phyloP scores from a whole-genome alignment of 2,329 filamentous ascomycete genomes.

The Anthostomella pinea region DNA sequence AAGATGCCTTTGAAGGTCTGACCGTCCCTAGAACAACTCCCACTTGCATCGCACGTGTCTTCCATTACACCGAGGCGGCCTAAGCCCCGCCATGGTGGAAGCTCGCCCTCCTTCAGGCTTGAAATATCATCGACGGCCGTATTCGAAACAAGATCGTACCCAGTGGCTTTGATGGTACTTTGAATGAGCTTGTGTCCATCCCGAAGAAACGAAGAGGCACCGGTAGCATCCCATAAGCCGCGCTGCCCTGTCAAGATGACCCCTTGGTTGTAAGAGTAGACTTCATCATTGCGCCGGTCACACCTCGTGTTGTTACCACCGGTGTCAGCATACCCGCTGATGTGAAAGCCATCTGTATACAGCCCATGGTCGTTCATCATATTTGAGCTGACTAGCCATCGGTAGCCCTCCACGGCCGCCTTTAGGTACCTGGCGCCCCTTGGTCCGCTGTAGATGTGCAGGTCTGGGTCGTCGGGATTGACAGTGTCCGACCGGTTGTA shows the following conservation, averaged over 20 bases:
- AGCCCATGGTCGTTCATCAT: constrained; percentile 77
- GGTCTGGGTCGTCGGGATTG: constrained; percentile 26
- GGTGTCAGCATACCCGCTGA: constrained; percentile 60
- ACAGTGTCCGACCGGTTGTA: constrained; percentile 21
- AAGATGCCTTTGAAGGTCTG: constrained; percentile 96
- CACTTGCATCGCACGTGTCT: constrained; percentile 75
- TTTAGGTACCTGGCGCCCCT: constrained; percentile 64
- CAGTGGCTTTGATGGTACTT: constrained; percentile 73
- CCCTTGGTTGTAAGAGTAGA: constrained; percentile 95
- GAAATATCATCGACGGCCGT: constrained; percentile 40
- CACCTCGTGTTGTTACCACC: constrained; percentile 68
- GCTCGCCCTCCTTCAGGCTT: constrained; percentile 31
- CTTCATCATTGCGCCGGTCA: constrained; percentile 79
- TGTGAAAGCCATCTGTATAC: constrained; percentile 86
- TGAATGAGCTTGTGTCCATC: constrained; percentile 78
- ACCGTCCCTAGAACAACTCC: constrained; percentile 73
- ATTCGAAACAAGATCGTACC: constrained; percentile 58
- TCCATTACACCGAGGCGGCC: constrained; percentile 79
- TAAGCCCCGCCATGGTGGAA: constrained; percentile 67
- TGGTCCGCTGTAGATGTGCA: constrained; percentile 33
- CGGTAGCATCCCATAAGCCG: constrained; percentile 76
- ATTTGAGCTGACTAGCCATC: constrained; percentile 74
- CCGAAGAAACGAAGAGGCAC: constrained; percentile 64
- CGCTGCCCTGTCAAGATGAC: constrained; percentile 80
- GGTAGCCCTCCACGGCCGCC: constrained; percentile 74